Percentiles rank a stretch among this genome's conserved stretches.
phyloP scores from a whole-genome alignment of 2,329 filamentous ascomycete species.

The Eutypella sp. region DNA sequence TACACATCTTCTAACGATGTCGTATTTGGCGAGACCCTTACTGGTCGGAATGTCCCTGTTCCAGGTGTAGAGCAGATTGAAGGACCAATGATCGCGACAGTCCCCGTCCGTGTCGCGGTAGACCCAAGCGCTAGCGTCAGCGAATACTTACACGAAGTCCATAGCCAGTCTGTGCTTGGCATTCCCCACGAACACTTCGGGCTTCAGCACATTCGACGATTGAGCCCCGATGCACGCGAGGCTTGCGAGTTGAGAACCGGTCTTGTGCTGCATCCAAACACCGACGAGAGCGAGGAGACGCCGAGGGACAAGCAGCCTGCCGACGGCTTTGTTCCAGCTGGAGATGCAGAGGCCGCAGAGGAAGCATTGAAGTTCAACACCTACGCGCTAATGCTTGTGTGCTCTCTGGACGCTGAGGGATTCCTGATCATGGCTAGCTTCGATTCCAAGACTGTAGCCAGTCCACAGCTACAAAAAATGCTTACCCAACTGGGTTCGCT shows the following conservation, averaged over 20 bases:
- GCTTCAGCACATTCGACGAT: conserved; percentile 53
- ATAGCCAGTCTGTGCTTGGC: conserved; percentile 49
- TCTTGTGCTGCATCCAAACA: conserved; percentile 47
- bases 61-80: conserved; percentile 48
- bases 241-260: conserved; percentile 53
- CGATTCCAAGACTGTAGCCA: conserved; percentile 54
- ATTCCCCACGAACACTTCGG: conserved; percentile 63
- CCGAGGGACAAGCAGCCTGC: conserved; percentile 35
- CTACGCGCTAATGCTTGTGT: conserved; percentile 62
- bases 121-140: conserved; percentile 35
- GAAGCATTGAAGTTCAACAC: conserved; percentile 56
- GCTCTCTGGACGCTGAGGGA: conserved; percentile 50
- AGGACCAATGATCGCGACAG: conserved; percentile 57
- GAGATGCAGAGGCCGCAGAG: conserved; percentile 51
- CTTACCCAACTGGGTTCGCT: conserved; percentile 47
- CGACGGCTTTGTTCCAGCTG: conserved; percentile 48
- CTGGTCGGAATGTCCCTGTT: conserved; percentile 48
- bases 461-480: conserved; percentile 46
- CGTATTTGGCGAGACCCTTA: conserved; percentile 55
- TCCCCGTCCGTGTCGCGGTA: conserved; percentile 49
- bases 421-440: conserved; percentile 61
- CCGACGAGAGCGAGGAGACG: conserved; percentile 22
- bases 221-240: conserved; percentile 49
- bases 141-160: conserved; percentile 52
- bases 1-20: conserved; percentile 50